Evolutionary conservation across 2,329 filamentous ascomycete genomes (phyloP).

Genomic region (Purpureocillium takamizusanense): DNA sequence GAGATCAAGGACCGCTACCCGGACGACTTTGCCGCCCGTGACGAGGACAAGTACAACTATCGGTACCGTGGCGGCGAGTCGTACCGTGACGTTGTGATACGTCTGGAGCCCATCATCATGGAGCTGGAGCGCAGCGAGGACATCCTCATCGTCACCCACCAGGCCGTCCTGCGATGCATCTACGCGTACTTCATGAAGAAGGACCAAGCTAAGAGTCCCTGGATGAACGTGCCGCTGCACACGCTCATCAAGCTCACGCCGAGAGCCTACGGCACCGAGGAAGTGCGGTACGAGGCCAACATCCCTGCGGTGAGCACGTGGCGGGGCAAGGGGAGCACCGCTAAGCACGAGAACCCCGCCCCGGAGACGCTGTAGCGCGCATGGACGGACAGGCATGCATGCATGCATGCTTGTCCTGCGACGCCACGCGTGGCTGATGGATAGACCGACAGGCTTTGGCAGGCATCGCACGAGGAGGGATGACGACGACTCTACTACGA

Average conservation of each 20-base stretch:
- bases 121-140: constrained; percentile 93
- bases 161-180: constrained; percentile 92
- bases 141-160: constrained; percentile 95
- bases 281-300: constrained; percentile 78
- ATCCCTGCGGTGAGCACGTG: constrained; percentile 96
- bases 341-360: constrained; percentile 67
- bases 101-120: constrained; percentile 98
- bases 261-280: constrained; percentile 85
- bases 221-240: constrained; percentile 97
- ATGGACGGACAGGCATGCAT: background rate
- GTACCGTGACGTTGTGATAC: constrained; percentile 92
- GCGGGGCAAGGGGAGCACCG: constrained; percentile 86
- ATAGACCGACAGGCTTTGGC: background rate
- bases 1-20: constrained; percentile 88
- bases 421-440: background rate
- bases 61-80: constrained; percentile 94
- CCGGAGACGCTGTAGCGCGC: constrained; percentile 22
- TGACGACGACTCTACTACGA: too few relatives aligned
- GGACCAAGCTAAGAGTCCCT: constrained; percentile 83
- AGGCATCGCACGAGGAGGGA: too few relatives aligned
- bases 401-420: background rate
- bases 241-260: constrained; percentile 95
- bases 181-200: constrained; percentile 99
- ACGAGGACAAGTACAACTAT: constrained; percentile 99
- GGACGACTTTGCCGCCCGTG: constrained; percentile 88